Evolutionary conservation across 1,284 basidiomycete genomes (phyloP).

Genomic region (Lentinula novae-zelandiae): DNA sequence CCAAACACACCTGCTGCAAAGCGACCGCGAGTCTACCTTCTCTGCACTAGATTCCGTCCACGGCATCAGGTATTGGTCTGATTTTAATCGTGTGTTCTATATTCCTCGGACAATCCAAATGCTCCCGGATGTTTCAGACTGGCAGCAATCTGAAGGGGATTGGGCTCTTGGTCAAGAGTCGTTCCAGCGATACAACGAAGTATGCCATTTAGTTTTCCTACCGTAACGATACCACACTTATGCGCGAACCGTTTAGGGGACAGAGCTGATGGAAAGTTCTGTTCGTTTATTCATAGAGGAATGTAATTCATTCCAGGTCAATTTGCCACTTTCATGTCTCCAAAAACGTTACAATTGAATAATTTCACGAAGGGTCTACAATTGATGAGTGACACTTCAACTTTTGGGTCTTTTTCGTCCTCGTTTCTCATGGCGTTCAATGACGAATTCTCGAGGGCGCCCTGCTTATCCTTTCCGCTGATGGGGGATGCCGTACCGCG

Average conservation of each 20-base stretch:
- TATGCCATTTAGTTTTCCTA: slow-evolving; percentile 23
- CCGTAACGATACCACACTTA: not conserved
- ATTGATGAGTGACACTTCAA: slow-evolving; percentile 54
- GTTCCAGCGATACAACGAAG: slow-evolving; percentile 55
- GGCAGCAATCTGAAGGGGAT: slow-evolving; percentile 47
- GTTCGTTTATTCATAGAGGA: slow-evolving; percentile 69
- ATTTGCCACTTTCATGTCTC: slow-evolving; percentile 6
- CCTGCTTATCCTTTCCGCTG: slow-evolving; percentile 52
- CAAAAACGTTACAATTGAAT: slow-evolving; percentile 5
- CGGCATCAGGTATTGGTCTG: slow-evolving; percentile 72
- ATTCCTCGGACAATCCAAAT: slow-evolving; percentile 61
- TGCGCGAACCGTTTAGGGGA: slow-evolving; percentile 34
- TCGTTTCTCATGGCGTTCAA: slow-evolving; percentile 54
- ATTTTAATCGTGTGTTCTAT: slow-evolving; percentile 69
- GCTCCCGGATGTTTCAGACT: slow-evolving; percentile 53
- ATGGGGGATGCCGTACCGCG: slow-evolving; percentile 41
- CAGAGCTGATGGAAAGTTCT: slow-evolving; percentile 59
- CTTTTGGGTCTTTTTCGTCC: slow-evolving; percentile 62
- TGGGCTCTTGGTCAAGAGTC: slow-evolving; percentile 52
- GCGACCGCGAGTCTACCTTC: slow-evolving; percentile 20
- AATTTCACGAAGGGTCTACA: slow-evolving; percentile 54
- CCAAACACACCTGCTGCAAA: slow-evolving; percentile 42
- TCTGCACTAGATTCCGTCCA: slow-evolving; percentile 11
- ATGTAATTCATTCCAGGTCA: slow-evolving; percentile 68
- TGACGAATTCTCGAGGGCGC: slow-evolving; percentile 61